Conservation (phyloP, 352 stramenopile genomes). For the Phytopythium kandeliae region DNA sequence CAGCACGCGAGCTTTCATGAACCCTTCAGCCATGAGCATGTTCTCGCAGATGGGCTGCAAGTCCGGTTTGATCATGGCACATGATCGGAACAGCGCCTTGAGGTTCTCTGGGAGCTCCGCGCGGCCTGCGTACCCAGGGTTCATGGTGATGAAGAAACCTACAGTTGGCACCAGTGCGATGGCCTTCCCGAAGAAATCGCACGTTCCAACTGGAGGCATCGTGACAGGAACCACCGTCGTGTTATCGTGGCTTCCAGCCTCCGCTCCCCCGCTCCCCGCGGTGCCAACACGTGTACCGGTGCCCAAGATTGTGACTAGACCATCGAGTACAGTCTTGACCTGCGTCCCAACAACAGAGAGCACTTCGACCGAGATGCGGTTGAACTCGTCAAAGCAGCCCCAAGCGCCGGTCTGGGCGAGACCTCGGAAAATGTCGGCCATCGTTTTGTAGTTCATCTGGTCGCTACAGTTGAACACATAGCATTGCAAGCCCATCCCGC, state of each 20-base stretch:
- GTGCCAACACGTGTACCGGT: slow-evolving; percentile 5
- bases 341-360: slow-evolving; percentile 95
- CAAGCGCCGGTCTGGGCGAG: slow-evolving; percentile 93
- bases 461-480: slow-evolving; percentile 89
- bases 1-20: slow-evolving; percentile 75
- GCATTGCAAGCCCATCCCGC: slow-evolving; percentile 70
- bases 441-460: slow-evolving; percentile 95
- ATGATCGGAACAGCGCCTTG: slow-evolving; percentile 90
- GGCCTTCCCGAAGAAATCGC: slow-evolving; percentile 88
- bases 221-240: slow-evolving; percentile 20
- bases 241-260: slow-evolving; percentile 9
- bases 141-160: slow-evolving; percentile 95
- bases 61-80: slow-evolving; percentile 91
- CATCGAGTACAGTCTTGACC: slow-evolving; percentile 97
- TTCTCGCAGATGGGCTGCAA: slow-evolving; percentile 92
- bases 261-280: background rate
- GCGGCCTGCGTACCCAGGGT: slow-evolving; percentile 88
- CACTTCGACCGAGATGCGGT: slow-evolving; percentile 95
- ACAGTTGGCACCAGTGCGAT: slow-evolving; percentile 82
- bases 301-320: slow-evolving; percentile 18
- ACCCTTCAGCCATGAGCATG: slow-evolving; percentile 94
- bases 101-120: slow-evolving; percentile 92
- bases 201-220: slow-evolving; percentile 50
- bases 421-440: slow-evolving; percentile 95
- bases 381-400: slow-evolving; percentile 97